Evolutionary conservation across 768 basidiomycete genomes (phyloP).

Genomic region (Omphalotus guepiniiformis): DNA sequence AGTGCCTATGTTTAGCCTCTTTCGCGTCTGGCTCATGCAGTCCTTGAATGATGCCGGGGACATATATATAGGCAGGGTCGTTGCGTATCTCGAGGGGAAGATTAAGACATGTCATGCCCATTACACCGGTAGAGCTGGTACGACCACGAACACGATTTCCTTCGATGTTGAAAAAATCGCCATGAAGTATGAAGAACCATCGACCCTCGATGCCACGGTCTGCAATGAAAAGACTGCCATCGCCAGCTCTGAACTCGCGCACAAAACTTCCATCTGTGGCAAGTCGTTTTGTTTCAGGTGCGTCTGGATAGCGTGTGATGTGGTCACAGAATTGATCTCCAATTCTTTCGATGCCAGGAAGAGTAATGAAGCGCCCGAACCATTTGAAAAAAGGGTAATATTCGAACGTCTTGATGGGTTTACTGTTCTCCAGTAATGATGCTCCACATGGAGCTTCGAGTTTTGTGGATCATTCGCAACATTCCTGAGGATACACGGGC

Average conservation of each 20-base stretch:
- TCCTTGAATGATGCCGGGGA: conserved; percentile 8
- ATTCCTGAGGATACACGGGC: conserved; percentile 2
- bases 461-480: not conserved
- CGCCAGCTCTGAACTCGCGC: not conserved
- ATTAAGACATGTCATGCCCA: conserved; percentile 7
- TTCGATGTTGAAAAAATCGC: conserved; percentile 5
- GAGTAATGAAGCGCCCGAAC: conserved; percentile 5
- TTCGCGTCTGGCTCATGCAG: conserved; percentile 3
- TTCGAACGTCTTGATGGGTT: conserved; percentile 4
- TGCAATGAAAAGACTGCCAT: not conserved
- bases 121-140: conserved; percentile 5
- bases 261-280: not conserved
- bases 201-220: conserved; percentile 4
- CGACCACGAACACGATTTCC: conserved; percentile 4
- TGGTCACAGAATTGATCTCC: conserved; percentile 2
- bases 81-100: conserved; percentile 5
- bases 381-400: conserved; percentile 8
- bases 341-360: conserved; percentile 1
- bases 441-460: not conserved
- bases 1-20: conserved; percentile 6
- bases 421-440: not conserved
- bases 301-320: not conserved
- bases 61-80: conserved; percentile 6
- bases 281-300: not conserved
- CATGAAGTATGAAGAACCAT: conserved; percentile 6